Conservation (phyloP, 2,329 filamentous ascomycete genomes). For the Colletotrichum melonis region DNA sequence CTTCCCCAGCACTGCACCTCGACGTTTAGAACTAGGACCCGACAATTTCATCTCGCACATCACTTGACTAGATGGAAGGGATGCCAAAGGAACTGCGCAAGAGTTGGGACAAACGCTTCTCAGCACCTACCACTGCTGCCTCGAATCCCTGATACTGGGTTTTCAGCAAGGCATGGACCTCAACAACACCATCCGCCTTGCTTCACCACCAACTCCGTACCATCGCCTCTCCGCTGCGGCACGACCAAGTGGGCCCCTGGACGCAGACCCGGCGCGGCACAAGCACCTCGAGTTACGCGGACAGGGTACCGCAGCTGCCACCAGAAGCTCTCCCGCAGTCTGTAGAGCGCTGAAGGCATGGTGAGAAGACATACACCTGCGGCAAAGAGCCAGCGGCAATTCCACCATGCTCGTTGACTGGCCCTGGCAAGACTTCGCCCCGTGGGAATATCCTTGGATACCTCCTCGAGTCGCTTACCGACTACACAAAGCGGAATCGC, state of each 20-base stretch:
- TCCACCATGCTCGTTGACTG: not conserved
- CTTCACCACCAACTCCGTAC: not conserved
- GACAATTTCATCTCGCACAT: not conserved
- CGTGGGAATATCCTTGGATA: constrained; percentile 17
- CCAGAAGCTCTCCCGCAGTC: not conserved
- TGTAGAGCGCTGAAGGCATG: not conserved
- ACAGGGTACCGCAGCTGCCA: constrained; percentile 28
- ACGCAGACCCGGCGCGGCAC: constrained; percentile 11
- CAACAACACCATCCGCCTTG: not conserved
- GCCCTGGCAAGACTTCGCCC: not conserved
- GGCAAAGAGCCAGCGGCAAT: not conserved
- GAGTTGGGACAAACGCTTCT: not conserved
- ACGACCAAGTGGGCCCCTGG: constrained; percentile 2
- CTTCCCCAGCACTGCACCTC: not conserved
- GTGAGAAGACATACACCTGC: not conserved
- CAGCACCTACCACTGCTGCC: not conserved
- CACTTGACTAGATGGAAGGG: not conserved
- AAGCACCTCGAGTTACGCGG: constrained; percentile 15
- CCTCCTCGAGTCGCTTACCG: constrained; percentile 1
- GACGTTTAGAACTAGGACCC: not conserved
- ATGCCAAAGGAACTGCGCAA: not conserved
- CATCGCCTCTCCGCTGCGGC: constrained; percentile 1
- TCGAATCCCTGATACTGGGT: not conserved
- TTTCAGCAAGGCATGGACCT: not conserved
- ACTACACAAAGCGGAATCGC: not conserved